Conservation (phyloP, 306 rosid genomes). For the Carpinus viminea region DNA sequence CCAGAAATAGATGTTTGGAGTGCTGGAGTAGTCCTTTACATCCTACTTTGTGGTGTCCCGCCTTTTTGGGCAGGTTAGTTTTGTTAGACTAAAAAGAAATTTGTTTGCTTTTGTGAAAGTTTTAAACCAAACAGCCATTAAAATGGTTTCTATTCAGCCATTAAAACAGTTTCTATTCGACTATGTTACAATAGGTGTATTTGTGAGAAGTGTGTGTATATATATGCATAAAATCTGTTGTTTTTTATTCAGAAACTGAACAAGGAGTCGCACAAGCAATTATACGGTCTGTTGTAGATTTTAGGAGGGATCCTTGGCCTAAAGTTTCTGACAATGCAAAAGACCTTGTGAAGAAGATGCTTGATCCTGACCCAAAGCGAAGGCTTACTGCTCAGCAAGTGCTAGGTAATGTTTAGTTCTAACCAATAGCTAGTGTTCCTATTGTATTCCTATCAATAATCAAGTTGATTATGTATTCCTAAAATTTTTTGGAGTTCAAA, state of each 20-base stretch:
- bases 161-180: background rate
- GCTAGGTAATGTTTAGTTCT: constrained; percentile 57
- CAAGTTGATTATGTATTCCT: background rate
- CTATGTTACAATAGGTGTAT: background rate
- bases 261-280: constrained; percentile 99
- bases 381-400: constrained; percentile 91
- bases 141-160: background rate
- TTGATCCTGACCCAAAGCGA: constrained; percentile 77
- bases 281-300: constrained; percentile 80
- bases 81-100: constrained; percentile 8
- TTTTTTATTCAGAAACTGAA: constrained; percentile 81
- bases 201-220: background rate
- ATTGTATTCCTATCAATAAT: background rate
- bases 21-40: constrained; percentile 94
- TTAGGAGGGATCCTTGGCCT: constrained; percentile 97
- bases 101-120: background rate
- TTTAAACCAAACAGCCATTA: background rate
- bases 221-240: background rate
- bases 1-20: constrained; percentile 98
- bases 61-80: constrained; percentile 99
- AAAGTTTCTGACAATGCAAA: constrained; percentile 95
- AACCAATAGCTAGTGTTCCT: constrained; percentile 5
- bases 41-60: constrained; percentile 93
- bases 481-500: constrained; percentile 6
- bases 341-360: constrained; percentile 97